Evolutionary conservation across 306 rosid genomes (phyloP), one percentile per base, ranked within the genome.

Genomic region (Comarum palustre): DNA sequence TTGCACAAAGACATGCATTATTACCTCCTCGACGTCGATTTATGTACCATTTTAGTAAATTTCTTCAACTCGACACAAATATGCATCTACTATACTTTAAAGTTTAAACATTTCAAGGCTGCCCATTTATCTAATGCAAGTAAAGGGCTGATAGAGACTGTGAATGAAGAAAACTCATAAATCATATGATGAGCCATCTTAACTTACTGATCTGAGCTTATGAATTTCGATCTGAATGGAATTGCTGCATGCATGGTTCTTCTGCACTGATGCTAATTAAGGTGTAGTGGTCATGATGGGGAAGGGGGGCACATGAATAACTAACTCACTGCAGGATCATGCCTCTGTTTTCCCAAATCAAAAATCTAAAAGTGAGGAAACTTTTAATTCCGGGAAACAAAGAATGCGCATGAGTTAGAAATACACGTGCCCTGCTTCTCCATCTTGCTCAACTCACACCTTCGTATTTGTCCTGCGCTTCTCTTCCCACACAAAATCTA

Each of bases 391-490:
- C 45, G 34, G 45, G 67, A 62, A 9, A 17, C 25, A 62, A 62
- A 62, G 25, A 60, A 69, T 15, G 42, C 66, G 41, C 65, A 61
- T 66, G 96, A 86, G 96, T 88, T 84, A 90, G 93, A 73, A 81
- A 84, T 91, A 96, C 97, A 95, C 99, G 99, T 95, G 99, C 99
- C 97, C 97, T 95, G 99, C 99, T 95, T 91, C 99, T 95, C 99
- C 99, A 95, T 91, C 99, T 69, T 82, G 97, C 80, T 83, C 91
- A 85, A 77, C 91, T 85, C 86, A 84, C 94, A 84, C 89, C 92
- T 77, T 70, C 69, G 62, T 66, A 59, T 4, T 57, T 6, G 10
- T 31, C 31, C 73, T 69, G 24, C 14, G 42, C 59, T 68, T 29
- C 61, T 69, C 47, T 16, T 32, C 67, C 17, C 25, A 29, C 4